Conservation (phyloP, 2,329 filamentous ascomycete genomes). For the Exophiala dermatitidis region DNA sequence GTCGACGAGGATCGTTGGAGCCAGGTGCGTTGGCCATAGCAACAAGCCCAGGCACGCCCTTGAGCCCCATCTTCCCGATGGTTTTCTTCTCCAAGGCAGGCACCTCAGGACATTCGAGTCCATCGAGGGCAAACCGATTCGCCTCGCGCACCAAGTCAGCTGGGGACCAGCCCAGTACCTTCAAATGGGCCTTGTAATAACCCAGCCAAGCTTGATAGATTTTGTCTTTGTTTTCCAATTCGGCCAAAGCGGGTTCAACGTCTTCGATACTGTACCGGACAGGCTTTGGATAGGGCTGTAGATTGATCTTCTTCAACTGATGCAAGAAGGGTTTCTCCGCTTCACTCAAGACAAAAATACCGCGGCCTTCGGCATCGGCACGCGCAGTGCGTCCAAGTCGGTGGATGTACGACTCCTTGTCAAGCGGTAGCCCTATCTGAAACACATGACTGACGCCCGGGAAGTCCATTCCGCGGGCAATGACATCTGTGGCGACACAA, state of each 20-base stretch:
- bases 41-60: slow-evolving; percentile 33
- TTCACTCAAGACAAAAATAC: slow-evolving; percentile 48
- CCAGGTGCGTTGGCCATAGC: slow-evolving; percentile 10
- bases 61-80: slow-evolving; percentile 37
- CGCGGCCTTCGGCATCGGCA: slow-evolving; percentile 47
- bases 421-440: slow-evolving; percentile 58
- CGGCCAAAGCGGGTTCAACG: slow-evolving; percentile 11
- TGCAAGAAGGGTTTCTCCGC: slow-evolving; percentile 45
- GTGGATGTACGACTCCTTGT: slow-evolving; percentile 68
- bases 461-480: slow-evolving; percentile 77
- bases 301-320: slow-evolving; percentile 14
- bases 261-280: slow-evolving; percentile 10
- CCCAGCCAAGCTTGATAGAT: slow-evolving; percentile 49
- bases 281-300: slow-evolving; percentile 7
- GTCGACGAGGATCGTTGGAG: slow-evolving; percentile 8
- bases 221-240: slow-evolving; percentile 37
- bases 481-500: slow-evolving; percentile 71
- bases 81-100: slow-evolving; percentile 35
- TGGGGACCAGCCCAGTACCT: slow-evolving; percentile 11
- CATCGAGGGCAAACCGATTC: slow-evolving; percentile 34
- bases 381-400: slow-evolving; percentile 68
- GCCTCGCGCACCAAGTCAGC: slow-evolving; percentile 23
- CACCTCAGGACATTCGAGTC: slow-evolving; percentile 34
- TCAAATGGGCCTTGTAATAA: slow-evolving; percentile 15
- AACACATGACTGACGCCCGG: slow-evolving; percentile 73